These are phyloP conservation scores for Plectosphaerella plurivora DNA, from an alignment of 2,329 filamentous ascomycete species.

Conservation along the genomic window DNA sequence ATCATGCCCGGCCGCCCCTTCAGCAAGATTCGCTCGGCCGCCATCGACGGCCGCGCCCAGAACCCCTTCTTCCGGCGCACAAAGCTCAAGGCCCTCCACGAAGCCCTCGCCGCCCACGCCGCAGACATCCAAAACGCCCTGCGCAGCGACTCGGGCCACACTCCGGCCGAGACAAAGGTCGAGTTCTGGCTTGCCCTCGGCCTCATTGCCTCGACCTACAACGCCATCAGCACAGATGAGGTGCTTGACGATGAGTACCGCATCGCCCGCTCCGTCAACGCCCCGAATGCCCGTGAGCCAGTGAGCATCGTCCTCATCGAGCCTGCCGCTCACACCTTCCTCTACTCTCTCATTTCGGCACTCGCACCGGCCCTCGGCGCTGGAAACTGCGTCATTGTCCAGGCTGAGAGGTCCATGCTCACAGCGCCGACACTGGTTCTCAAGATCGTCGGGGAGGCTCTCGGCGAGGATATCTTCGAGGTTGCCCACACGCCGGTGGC, in stretches of 20 bases:
- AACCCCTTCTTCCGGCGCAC: constrained; percentile 41
- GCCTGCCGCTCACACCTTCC: constrained; percentile 14
- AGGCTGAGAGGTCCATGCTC: constrained; percentile 31
- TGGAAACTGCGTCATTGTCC: constrained; percentile 21
- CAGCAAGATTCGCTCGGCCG: constrained; percentile 29
- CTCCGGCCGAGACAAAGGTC: constrained; percentile 19
- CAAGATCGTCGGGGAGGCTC: constrained; percentile 28
- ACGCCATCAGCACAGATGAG: constrained; percentile 25
- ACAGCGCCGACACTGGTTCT: constrained; percentile 27
- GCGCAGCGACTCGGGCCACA: constrained; percentile 26
- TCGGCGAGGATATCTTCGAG: constrained; percentile 45
- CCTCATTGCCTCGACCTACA: constrained; percentile 32
- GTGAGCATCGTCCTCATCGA: constrained; percentile 18
- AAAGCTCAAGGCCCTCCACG: constrained; percentile 38
- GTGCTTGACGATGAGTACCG: constrained; percentile 16
- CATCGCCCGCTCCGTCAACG: constrained; percentile 10
- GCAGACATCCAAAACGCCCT: constrained; percentile 32
- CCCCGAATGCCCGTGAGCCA: constrained; percentile 5
- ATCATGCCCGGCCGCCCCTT: constrained; percentile 18
- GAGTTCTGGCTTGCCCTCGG: constrained; percentile 36
- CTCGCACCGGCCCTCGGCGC: constrained; percentile 20
- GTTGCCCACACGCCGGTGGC: constrained; percentile 28
- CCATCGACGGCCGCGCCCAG: constrained; percentile 36
- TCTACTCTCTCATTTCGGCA: constrained; percentile 19
- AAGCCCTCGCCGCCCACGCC: constrained; percentile 26